phyloP scores from a whole-genome alignment of 805 yeast species.

The Candida loeiensis region DNA sequence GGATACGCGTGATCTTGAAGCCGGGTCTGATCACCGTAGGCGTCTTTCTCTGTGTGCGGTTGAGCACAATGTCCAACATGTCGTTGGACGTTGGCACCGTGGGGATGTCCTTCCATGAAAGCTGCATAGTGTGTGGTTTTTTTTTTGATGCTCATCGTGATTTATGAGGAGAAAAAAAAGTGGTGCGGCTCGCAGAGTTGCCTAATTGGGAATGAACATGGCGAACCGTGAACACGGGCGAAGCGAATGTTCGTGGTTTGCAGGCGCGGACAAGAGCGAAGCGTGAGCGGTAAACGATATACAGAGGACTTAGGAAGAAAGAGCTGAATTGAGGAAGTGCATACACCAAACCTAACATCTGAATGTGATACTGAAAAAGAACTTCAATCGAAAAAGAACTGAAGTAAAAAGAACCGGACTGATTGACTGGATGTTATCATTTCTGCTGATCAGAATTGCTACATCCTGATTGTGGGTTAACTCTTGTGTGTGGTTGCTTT shows the following conservation, averaged over 20 bases:
- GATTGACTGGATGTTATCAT: neutral
- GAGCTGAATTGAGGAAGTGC: too few relatives aligned
- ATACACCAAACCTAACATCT: too few relatives aligned
- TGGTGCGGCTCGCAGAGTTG: conserved; percentile 12
- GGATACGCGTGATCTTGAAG: conserved; percentile 90
- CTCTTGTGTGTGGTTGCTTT: too few relatives aligned
- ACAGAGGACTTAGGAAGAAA: too few relatives aligned
- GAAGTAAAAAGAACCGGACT: neutral
- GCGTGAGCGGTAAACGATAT: too few relatives aligned
- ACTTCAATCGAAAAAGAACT: neutral
- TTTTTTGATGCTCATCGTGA: conserved; percentile 7
- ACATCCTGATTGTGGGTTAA: too few relatives aligned
- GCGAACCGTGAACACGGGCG: neutral
- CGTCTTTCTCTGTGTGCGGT: conserved; percentile 97
- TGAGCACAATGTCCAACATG: conserved; percentile 91
- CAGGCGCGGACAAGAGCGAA: too few relatives aligned
- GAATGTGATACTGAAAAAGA: too few relatives aligned
- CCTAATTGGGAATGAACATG: conserved; percentile 11
- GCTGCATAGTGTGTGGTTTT: conserved; percentile 62
- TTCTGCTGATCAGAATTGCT: too few relatives aligned
- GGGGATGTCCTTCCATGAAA: conserved; percentile 98
- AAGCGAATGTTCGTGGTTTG: neutral
- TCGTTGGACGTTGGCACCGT: conserved; percentile 90
- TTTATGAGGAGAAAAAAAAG: conserved; percentile 8
- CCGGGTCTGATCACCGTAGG: conserved; percentile 99